Base-by-base conservation (phyloP, 352 stramenopile genomes). In the Globisporangium megalacanthum region DNA sequence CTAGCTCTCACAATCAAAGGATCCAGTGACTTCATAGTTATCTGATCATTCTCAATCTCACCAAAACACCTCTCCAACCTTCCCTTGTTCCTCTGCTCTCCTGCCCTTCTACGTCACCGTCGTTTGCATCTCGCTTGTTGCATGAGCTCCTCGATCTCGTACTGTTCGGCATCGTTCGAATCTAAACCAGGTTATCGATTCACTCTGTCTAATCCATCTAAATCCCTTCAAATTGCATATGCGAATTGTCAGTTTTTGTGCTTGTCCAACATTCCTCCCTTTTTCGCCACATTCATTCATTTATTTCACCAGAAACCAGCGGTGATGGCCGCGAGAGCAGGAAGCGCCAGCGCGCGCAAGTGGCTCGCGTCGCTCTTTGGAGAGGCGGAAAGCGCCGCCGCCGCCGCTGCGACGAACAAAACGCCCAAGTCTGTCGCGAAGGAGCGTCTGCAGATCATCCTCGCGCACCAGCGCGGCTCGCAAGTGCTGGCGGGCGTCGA, bases 11-110 rank as follows among this genome's bases (percentile, higher is more conserved):
- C 56, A 88, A 89, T 87, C 54, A 89, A 88, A 89, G 55, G 79
- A 89, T 81, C 79, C 76, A 85, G 74, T 86, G 79, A 83, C 79
- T 89, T 89, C 79, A 89, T 89, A 89, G 79, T 89, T 89, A 89
- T 89, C 79, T 89, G 79, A 89, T 76, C 79, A 82, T 59, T 69
- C 46, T 29, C 25, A 29, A 29, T 4, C 25, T 4, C 25, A 29
- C 25, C 4, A 4, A n/a, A 17, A 56, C 31, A 56, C 25, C 47
- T 3, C 20, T 20, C 2, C 17, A 42, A n/a, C 4, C 31, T 48
- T 51, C n/a, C 15, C 25, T 4, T 53, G 15, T 53, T 1, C 7
- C 29, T 29, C 17, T 10, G 31, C 17, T 5, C 41, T 46, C 8
- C 41, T 17, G 15, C 10, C n/a, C 39, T 19, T 45, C 7, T n/a